phyloP scores from a whole-genome alignment of 2,329 filamentous ascomycete species.

The Fusarium devonianum region DNA sequence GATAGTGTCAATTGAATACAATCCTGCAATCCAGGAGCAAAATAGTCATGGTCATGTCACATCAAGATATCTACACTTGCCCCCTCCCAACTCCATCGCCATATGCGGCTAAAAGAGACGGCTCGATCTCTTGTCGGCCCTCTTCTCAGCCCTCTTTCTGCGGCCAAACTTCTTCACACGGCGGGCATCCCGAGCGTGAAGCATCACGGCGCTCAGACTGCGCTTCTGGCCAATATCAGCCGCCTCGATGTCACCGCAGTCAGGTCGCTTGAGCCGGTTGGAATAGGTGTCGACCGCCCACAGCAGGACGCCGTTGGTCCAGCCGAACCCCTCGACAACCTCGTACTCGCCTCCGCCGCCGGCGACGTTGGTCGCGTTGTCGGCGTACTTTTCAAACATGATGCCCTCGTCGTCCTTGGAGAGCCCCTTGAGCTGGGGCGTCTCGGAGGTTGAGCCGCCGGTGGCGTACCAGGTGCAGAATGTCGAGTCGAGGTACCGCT shows the following conservation, averaged over 20 bases:
- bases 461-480: slow-evolving; percentile 76
- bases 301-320: slow-evolving; percentile 73
- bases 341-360: slow-evolving; percentile 73
- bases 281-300: slow-evolving; percentile 71
- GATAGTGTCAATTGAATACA: not conserved
- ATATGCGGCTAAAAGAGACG: slow-evolving; percentile 15
- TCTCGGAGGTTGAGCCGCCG: slow-evolving; percentile 64
- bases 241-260: slow-evolving; percentile 60
- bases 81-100: slow-evolving; percentile 4
- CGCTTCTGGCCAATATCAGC: slow-evolving; percentile 48
- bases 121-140: slow-evolving; percentile 21
- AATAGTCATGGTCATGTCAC: not conserved
- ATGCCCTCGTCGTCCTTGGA: slow-evolving; percentile 57
- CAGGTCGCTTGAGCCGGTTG: slow-evolving; percentile 59
- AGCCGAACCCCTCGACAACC: slow-evolving; percentile 74
- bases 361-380: slow-evolving; percentile 65
- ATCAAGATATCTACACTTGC: slow-evolving; percentile 2
- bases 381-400: slow-evolving; percentile 76
- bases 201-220: slow-evolving; percentile 53
- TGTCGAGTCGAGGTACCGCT: slow-evolving; percentile 71
- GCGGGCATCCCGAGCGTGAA: slow-evolving; percentile 54
- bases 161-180: slow-evolving; percentile 58
- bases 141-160: slow-evolving; percentile 27
- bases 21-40: not conserved
- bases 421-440: slow-evolving; percentile 58